Percentiles rank a stretch among this genome's conserved stretches.
Evolutionary conservation across 164 flowering plant genomes (phyloP).

Genomic region (Aristolochia contorta): DNA sequence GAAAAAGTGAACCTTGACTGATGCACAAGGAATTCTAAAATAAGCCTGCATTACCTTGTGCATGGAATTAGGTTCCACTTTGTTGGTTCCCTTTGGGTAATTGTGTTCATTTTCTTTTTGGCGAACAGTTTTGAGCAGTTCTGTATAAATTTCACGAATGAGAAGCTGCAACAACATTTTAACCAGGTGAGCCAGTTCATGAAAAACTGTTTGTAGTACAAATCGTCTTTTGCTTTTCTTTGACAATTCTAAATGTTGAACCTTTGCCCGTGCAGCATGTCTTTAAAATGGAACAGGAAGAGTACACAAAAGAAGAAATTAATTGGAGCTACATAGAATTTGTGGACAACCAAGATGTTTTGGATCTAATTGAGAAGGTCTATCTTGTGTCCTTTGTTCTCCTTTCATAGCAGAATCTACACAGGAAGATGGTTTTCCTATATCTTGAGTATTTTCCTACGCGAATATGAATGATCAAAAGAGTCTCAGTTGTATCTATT

Average conservation of each 20-base stretch:
- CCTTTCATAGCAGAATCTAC: too few relatives aligned
- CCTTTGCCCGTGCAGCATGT: constrained; percentile 57
- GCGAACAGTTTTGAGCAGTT: constrained; percentile 90
- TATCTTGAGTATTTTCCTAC: too few relatives aligned
- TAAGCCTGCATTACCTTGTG: too few relatives aligned
- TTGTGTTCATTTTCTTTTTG: constrained; percentile 8
- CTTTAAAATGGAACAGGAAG: constrained; percentile 99
- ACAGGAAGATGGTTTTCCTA: too few relatives aligned
- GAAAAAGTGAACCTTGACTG: too few relatives aligned
- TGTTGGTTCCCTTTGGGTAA: too few relatives aligned
- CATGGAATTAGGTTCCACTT: too few relatives aligned
- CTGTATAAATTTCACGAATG: constrained; percentile 95
- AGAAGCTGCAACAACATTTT: constrained; percentile 96
- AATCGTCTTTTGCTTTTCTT: neutral
- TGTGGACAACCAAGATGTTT: constrained; percentile 93
- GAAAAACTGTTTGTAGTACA: neutral
- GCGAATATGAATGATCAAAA: neutral
- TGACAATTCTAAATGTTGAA: neutral
- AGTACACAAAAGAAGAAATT: constrained; percentile 86
- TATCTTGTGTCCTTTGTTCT: neutral
- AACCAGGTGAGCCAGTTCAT: constrained; percentile 58
- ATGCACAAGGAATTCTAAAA: too few relatives aligned
- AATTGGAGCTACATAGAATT: constrained; percentile 98
- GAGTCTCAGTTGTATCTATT: neutral
- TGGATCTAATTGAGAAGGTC: constrained; percentile 96